Evolutionary conservation across 2,329 filamentous ascomycete species (phyloP).

Genomic region (Gnomoniopsis smithogilvyi): DNA sequence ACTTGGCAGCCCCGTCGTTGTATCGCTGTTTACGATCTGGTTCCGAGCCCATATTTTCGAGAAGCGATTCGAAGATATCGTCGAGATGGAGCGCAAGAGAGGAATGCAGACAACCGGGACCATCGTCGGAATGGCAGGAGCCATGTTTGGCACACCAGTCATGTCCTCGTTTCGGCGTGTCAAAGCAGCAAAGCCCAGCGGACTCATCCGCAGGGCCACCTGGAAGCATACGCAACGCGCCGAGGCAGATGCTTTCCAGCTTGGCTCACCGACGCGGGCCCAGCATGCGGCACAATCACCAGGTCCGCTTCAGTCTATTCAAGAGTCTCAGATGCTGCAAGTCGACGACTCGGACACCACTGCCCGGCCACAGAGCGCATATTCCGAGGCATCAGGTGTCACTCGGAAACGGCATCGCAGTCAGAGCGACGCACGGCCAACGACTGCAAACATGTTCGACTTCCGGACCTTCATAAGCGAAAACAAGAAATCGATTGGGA

Average conservation of each 20-base stretch:
- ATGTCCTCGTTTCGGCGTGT: conserved; percentile 14
- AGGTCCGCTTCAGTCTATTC: conserved; percentile 12
- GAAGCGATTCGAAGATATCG: conserved; percentile 52
- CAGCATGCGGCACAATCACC: neutral
- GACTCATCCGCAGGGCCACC: neutral
- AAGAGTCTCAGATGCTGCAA: conserved; percentile 8
- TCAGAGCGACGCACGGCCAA: conserved; percentile 11
- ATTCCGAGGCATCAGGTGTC: neutral
- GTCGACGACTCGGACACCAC: neutral
- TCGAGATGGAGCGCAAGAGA: conserved; percentile 37
- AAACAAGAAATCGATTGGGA: conserved; percentile 36
- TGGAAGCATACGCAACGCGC: conserved; percentile 10
- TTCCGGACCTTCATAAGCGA: conserved; percentile 29
- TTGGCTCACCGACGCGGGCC: neutral
- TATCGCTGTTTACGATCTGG: conserved; percentile 60
- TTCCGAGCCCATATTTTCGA: conserved; percentile 62
- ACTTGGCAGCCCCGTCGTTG: conserved; percentile 61
- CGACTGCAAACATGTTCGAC: conserved; percentile 18
- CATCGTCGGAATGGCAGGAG: conserved; percentile 21
- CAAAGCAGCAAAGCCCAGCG: neutral
- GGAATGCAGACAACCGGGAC: conserved; percentile 22
- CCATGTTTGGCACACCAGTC: conserved; percentile 23
- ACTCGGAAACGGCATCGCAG: conserved; percentile 6
- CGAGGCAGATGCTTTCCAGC: conserved; percentile 11
- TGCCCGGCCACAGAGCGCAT: neutral